phyloP scores from a whole-genome alignment of 306 rosid species.

The Quercus berberidifolia region DNA sequence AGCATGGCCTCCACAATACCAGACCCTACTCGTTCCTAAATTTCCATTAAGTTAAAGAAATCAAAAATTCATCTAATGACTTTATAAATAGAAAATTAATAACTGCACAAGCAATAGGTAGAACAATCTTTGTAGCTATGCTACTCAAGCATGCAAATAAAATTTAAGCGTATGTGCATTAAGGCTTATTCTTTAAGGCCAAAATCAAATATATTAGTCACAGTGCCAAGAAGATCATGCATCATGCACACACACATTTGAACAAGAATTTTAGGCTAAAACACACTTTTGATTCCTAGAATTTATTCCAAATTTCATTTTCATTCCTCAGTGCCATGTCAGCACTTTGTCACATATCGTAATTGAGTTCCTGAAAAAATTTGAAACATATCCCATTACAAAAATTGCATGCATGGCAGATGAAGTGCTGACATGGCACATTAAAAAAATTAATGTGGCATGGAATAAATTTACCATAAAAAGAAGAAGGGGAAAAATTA shows the following conservation, averaged over 20 bases:
- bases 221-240: too few species aligned
- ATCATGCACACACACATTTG: neutral
- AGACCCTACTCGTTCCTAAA: constrained; percentile 66
- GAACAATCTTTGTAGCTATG: neutral
- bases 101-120: neutral
- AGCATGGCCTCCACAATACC: constrained; percentile 86
- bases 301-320: too few species aligned
- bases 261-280: neutral
- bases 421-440: too few species aligned
- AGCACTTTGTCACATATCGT: too few species aligned
- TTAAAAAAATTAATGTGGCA: too few species aligned
- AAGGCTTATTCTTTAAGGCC: neutral
- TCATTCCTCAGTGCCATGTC: too few species aligned
- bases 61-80: neutral
- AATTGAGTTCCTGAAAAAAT: too few species aligned
- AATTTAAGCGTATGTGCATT: neutral
- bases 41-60: constrained; percentile 9
- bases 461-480: too few species aligned
- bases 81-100: neutral
- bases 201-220: neutral
- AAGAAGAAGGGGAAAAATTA: too few species aligned
- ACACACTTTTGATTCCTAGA: too few species aligned
- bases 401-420: too few species aligned
- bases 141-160: neutral
- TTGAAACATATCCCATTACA: too few species aligned